phyloP scores from a whole-genome alignment of 768 basidiomycete species.

The Macrolepiota dolichaula region DNA sequence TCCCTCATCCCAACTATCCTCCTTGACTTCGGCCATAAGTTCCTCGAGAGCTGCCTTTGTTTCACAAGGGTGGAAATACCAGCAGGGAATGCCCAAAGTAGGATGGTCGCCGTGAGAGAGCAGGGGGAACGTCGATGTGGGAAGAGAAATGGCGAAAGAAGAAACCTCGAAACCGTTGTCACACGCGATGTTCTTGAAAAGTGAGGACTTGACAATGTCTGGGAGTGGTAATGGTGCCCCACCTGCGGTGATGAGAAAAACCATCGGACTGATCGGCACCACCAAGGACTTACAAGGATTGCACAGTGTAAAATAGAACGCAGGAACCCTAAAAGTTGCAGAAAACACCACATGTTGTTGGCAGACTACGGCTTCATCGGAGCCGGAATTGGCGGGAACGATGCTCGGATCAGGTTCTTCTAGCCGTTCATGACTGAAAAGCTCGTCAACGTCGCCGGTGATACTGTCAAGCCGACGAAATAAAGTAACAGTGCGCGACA shows the following conservation, averaged over 20 bases:
- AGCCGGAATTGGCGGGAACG: constrained; percentile 11
- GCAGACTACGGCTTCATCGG: constrained; percentile 37
- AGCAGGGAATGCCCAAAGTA: constrained; percentile 65
- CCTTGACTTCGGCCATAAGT: constrained; percentile 50
- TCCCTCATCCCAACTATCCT: constrained; percentile 27
- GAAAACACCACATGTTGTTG: constrained; percentile 75
- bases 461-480: background rate
- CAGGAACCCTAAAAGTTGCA: constrained; percentile 75
- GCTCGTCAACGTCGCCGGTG: constrained; percentile 8
- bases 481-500: constrained; percentile 31
- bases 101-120: constrained; percentile 90
- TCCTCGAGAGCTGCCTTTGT: constrained; percentile 65
- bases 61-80: constrained; percentile 90
- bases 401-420: constrained; percentile 40
- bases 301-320: constrained; percentile 77
- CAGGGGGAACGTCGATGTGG: constrained; percentile 61
- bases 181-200: constrained; percentile 54
- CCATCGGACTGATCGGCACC: constrained; percentile 12
- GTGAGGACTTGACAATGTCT: constrained; percentile 50
- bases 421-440: constrained; percentile 15
- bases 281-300: constrained; percentile 55
- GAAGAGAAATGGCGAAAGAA: constrained; percentile 50
- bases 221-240: constrained; percentile 59
- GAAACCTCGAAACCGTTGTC: constrained; percentile 38
- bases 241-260: constrained; percentile 33